A percentile compares a stretch with the other conserved stretches of the same genome.
phyloP scores from a whole-genome alignment of 345 rosid species.

The Nephelium lappaceum region DNA sequence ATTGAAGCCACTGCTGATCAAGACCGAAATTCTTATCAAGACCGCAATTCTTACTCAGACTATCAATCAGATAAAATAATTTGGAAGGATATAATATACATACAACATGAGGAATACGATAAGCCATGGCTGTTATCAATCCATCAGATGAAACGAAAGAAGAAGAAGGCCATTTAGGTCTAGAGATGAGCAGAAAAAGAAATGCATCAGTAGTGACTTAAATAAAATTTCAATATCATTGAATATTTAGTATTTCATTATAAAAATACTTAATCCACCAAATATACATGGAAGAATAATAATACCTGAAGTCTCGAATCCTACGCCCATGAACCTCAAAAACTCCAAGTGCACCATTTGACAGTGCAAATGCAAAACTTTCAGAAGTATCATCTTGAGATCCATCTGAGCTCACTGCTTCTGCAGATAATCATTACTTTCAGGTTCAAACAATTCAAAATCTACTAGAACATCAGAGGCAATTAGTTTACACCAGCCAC shows the following conservation, averaged over 20 bases:
- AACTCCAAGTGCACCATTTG: constrained; percentile 98
- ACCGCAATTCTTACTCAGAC: constrained; percentile 18
- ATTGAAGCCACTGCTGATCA: constrained; percentile 12
- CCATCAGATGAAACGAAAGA: constrained; percentile 95
- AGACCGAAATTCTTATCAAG: constrained; percentile 15
- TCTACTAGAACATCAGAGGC: constrained; percentile 5
- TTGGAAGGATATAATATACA: constrained; percentile 36
- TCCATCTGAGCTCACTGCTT: constrained; percentile 49
- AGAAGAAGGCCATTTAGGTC: constrained; percentile 99
- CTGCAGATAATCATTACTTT: constrained; percentile 43
- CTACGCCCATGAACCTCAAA: constrained; percentile 97
- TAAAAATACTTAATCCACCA: neutral
- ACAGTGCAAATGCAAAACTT: constrained; percentile 96
- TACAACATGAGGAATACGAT: constrained; percentile 96
- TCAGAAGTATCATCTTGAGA: constrained; percentile 77
- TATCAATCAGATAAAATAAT: constrained; percentile 6
- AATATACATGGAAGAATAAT: neutral
- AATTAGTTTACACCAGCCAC: constrained; percentile 12
- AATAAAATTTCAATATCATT: neutral
- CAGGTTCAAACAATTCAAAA: constrained; percentile 18
- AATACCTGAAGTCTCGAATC: constrained; percentile 92
- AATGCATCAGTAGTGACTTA: constrained; percentile 2
- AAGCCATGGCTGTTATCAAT: constrained; percentile 95
- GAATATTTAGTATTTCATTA: neutral
- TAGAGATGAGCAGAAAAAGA: constrained; percentile 43